Percentiles rank a stretch among this genome's conserved stretches.
phyloP scores from a whole-genome alignment of 257 asterid species.

The Cinchona pubescens region DNA sequence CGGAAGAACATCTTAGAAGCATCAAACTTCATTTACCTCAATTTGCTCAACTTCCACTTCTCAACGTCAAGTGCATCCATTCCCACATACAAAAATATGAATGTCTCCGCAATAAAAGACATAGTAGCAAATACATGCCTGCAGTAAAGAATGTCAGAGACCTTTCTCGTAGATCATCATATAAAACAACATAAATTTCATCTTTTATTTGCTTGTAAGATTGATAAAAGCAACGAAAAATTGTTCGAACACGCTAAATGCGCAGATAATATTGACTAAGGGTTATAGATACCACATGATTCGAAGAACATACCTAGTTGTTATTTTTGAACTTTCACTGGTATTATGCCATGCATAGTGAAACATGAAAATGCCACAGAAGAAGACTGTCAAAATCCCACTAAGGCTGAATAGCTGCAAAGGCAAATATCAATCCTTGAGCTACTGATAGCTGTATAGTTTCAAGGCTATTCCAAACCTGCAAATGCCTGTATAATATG shows the following conservation, averaged over 20 bases:
- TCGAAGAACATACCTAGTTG: conserved; percentile 48
- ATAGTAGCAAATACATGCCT: conserved; percentile 84
- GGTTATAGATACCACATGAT: neutral
- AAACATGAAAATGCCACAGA: conserved; percentile 81
- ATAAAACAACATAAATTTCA: neutral
- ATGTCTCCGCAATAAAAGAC: conserved; percentile 90
- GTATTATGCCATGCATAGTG: conserved; percentile 97
- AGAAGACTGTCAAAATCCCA: conserved; percentile 91
- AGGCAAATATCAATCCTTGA: conserved; percentile 12
- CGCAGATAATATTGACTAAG: neutral
- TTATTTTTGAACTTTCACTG: conserved; percentile 75
- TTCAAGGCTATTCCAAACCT: neutral
- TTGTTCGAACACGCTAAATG: too few relatives aligned
- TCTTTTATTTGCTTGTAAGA: neutral
- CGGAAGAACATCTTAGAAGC: neutral
- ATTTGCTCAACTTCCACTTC: conserved; percentile 80
- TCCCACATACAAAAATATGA: conserved; percentile 88
- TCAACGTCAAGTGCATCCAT: conserved; percentile 86
- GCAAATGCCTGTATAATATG: neutral
- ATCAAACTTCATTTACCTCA: conserved; percentile 40
- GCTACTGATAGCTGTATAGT: neutral
- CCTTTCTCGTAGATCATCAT: neutral
- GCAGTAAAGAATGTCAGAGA: conserved; percentile 28
- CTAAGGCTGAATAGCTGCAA: conserved; percentile 62
- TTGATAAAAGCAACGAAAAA: neutral